phyloP scores from a whole-genome alignment of 2,329 filamentous ascomycete genomes.

The Verticillium isaacii region DNA sequence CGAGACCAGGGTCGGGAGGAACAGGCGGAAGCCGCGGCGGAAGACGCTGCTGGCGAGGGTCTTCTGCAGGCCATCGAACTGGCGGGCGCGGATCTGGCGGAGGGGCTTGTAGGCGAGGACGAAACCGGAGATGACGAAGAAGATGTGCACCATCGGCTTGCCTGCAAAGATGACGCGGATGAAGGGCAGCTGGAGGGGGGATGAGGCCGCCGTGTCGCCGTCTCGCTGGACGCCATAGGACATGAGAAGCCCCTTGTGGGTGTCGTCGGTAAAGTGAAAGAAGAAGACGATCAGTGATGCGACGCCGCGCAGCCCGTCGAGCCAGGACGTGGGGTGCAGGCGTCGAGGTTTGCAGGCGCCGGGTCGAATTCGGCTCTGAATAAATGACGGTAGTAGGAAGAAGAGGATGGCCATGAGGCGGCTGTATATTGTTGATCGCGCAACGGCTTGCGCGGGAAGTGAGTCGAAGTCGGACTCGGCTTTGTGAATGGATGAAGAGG shows the following conservation, averaged over 20 bases:
- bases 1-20: conserved; percentile 37
- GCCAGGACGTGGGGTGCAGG: conserved; percentile 38
- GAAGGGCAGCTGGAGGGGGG: conserved; percentile 37
- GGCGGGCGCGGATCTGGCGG: conserved; percentile 31
- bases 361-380: conserved; percentile 23
- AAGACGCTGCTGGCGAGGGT: conserved; percentile 41
- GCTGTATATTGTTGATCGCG: conserved; percentile 1
- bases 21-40: conserved; percentile 40
- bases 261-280: conserved; percentile 40
- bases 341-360: conserved; percentile 12
- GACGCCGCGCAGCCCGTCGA: conserved; percentile 45
- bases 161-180: conserved; percentile 37
- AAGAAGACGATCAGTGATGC: conserved; percentile 43
- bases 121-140: conserved; percentile 48
- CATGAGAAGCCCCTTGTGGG: conserved; percentile 25
- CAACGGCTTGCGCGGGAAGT: background rate
- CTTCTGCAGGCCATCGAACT: conserved; percentile 28
- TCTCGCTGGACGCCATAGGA: conserved; percentile 25
- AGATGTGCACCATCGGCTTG: conserved; percentile 44
- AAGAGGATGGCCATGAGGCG: conserved; percentile 13
- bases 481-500: conserved; percentile 1
- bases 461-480: conserved; percentile 4
- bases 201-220: conserved; percentile 25
- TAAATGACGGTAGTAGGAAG: conserved; percentile 23
- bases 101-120: conserved; percentile 40